Conservation (phyloP, 805 yeast genomes). For the Barnettozyma pratensis region DNA sequence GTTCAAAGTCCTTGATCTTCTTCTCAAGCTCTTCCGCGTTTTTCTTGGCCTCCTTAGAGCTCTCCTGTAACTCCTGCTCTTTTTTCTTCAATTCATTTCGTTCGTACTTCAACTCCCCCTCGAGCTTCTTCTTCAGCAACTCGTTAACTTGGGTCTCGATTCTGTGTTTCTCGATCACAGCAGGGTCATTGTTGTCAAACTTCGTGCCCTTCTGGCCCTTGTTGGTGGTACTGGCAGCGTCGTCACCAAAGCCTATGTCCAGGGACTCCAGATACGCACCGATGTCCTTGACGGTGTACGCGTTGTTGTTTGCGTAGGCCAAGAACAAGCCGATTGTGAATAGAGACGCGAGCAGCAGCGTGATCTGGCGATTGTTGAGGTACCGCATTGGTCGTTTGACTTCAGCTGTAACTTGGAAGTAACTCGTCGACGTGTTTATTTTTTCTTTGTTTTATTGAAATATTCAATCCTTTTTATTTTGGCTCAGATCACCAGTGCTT, state of each 20-base stretch:
- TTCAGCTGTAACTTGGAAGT: no score
- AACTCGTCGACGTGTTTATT: no score
- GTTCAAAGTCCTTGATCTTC: not conserved
- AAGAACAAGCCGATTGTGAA: not conserved
- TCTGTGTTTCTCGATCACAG: constrained; percentile 4
- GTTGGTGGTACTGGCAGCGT: not conserved
- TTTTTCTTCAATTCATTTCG: constrained; percentile 7
- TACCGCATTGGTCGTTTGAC: not conserved
- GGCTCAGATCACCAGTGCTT: no score
- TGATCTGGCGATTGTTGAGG: not conserved
- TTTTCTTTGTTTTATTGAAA: no score
- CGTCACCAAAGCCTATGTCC: not conserved
- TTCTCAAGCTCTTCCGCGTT: not conserved
- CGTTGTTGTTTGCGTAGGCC: not conserved
- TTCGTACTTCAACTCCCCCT: constrained; percentile 9
- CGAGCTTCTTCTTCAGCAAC: constrained; percentile 4
- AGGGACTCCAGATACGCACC: not conserved
- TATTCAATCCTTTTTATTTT: no score
- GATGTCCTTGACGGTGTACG: constrained; percentile 1
- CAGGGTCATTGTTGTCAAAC: constrained; percentile 4
- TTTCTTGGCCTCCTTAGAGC: not conserved
- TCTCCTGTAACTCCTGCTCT: not conserved
- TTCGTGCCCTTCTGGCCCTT: not conserved
- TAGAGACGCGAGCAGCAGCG: not conserved
- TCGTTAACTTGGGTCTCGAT: constrained; percentile 1